Base-by-base conservation (phyloP, 345 rosid species). In the Salix caprea region DNA sequence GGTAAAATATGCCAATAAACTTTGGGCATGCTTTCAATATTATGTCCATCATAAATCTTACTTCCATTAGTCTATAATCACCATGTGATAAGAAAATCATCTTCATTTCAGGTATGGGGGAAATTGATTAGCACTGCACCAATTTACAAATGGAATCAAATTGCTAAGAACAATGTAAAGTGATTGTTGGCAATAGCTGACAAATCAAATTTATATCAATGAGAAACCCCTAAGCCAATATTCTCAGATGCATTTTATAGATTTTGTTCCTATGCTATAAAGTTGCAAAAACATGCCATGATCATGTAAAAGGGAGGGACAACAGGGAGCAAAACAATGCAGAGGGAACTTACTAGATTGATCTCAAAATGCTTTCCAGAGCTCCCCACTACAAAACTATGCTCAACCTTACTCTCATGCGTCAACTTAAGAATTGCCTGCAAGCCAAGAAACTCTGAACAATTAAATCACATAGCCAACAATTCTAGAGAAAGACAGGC, bases 351-450 rank as follows among this genome's bases (percentile, higher is more conserved):
- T 88, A 96, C 99, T 82, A 96, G 90, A 87, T 88, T 82, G 65
- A 92, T 78, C 77, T 94, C 91, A 81, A 91, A 90, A 83, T 89
- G 85, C 76, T 92, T 89, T 80, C 93, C 94, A 54, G 97, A 83
- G 82, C 79, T 89, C 50, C 84, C 86, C 77, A 96, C 89, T 80
- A 96, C 84, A 86, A 92, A 94, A 73, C 89, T 76, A 81, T 96
- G 96, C 74, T 96, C 99, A 77, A 91, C 94, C 78, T 88, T 88
- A 40, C 89, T 84, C 81, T 90, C 99, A 73, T 96, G 99, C 71
- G 84, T 92, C 86, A 96, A 86, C 84, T 89, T 96, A 76, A 96
- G 89, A 85, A 92, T 87, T 71, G 97, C 94, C 99, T 96, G 91
- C 81, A 86, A 23, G 71, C 36, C 81, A 76, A 80, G 75, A 84